Evolutionary conservation across 148 eudicot genomes (phyloP).

Genomic region (Diospyros kaki): DNA sequence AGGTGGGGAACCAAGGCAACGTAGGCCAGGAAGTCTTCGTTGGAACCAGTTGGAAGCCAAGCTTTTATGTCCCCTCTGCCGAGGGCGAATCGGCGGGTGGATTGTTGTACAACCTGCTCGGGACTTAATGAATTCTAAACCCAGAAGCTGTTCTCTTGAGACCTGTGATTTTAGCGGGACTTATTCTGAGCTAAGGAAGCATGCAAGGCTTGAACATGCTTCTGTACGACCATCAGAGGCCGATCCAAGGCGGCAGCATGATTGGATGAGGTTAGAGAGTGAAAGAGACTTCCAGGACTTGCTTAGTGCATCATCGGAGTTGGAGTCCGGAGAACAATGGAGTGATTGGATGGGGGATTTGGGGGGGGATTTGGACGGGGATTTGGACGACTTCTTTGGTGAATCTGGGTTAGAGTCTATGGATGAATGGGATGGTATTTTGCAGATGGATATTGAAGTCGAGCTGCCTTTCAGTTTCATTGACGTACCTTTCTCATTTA

Average conservation of each 20-base stretch:
- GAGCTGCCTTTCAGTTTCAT: too few relatives aligned
- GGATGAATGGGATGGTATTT: too few relatives aligned
- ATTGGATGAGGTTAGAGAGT: conserved; percentile 83
- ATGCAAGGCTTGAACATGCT: conserved; percentile 79
- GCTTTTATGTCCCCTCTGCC: conserved; percentile 84
- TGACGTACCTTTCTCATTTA: too few relatives aligned
- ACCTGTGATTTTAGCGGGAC: conserved; percentile 73
- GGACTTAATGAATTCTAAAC: conserved; percentile 67
- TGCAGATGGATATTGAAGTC: too few relatives aligned
- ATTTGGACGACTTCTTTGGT: too few relatives aligned
- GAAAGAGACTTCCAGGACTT: conserved; percentile 80
- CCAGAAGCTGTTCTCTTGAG: conserved; percentile 81
- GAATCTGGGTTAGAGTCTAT: too few relatives aligned
- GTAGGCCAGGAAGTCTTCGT: conserved; percentile 6
- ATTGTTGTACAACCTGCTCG: conserved; percentile 77
- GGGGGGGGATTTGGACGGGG: too few relatives aligned
- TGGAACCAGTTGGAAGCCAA: conserved; percentile 30
- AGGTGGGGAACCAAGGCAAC: too few relatives aligned
- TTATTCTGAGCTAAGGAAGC: conserved; percentile 73
- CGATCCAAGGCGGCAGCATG: conserved; percentile 69
- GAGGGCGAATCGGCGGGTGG: conserved; percentile 76
- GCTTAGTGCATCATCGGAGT: conserved; percentile 37
- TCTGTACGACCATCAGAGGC: conserved; percentile 71
- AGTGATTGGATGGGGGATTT: too few relatives aligned
- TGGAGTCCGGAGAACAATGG: too few relatives aligned